Evolutionary conservation across 2,329 filamentous ascomycete species (phyloP), one percentile per base, ranked within the genome.

Genomic region (Diaporthe citri): DNA sequence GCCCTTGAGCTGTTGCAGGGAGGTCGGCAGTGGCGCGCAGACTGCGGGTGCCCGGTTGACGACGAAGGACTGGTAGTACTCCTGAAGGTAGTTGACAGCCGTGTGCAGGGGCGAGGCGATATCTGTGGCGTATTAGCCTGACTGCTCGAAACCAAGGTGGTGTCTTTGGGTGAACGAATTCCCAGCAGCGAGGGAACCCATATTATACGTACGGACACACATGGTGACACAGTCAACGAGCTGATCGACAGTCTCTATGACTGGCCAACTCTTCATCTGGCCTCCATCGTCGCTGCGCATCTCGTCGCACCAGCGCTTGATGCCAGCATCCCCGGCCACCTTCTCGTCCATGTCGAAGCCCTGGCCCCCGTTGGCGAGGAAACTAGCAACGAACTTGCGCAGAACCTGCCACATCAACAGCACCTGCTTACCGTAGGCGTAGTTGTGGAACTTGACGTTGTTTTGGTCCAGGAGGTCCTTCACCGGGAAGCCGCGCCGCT

Each of bases 1-100:
- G n/a, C 36, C 59, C 25, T 79, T 76, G 12, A 87, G 82, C 46
- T 81, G 75, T 0, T 76, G 76, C 6, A 84, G 80, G 2, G 74
- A 80, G 12, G 64, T 74, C 0, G 85, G 85, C 6, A 84, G 78
- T 1, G 82, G 76, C 5, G 75, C 72, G 77, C 82, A 86, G 2
- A 87, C 80, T 34, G 80, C 80, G 0, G 84, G 80, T 0, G 86
- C 86, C 77, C 87, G 87, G 69, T 85, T 84, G 57, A 83, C 77
- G 7, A 89, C 86, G 77, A 88, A 88, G 25, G 82, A 79, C 75
- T 87, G 83, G 80, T 89, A 89, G 79, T 87, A 89, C 76, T 86
- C 84, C 76, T 89, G 87, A 0, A 88, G 81, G 77, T 89, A 89
- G 79, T 89, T 89, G 76, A 89, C 84, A 8, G 87, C 84, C 4